Percentiles rank a stretch among this genome's conserved stretches.
Conservation (phyloP, 176 grass and related monocot genomes). For the Oryza coarctata region DNA sequence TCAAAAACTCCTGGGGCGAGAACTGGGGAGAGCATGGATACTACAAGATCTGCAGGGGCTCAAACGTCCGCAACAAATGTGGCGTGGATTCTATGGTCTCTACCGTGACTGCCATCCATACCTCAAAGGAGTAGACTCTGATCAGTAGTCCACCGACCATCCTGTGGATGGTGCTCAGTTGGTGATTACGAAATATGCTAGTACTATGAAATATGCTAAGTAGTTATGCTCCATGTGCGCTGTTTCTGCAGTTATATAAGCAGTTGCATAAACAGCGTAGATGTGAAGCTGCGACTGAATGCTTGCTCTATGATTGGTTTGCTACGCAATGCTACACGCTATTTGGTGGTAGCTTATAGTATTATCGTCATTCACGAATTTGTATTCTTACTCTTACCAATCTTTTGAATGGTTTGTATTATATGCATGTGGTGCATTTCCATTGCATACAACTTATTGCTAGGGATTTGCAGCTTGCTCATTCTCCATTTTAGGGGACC, state of each 20-base stretch:
- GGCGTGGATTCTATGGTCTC: conserved; percentile 84
- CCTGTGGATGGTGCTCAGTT: not conserved
- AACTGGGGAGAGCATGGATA: conserved; percentile 83
- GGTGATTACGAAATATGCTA: conserved; percentile 17
- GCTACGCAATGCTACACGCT: conserved; percentile 34
- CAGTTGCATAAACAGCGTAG: conserved; percentile 28
- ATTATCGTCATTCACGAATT: not conserved
- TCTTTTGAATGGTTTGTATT: conserved; percentile 39
- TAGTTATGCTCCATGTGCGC: conserved; percentile 39
- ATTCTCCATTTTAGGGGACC: not conserved
- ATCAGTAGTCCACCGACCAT: conserved; percentile 8
- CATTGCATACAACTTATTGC: not conserved
- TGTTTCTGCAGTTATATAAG: conserved; percentile 17
- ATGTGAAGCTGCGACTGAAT: conserved; percentile 39
- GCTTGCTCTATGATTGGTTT: conserved; percentile 30
- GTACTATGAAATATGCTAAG: not conserved
- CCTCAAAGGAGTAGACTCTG: conserved; percentile 37
- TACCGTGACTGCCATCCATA: conserved; percentile 48
- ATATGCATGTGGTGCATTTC: conserved; percentile 9
- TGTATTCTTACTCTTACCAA: not conserved
- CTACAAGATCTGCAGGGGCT: conserved; percentile 89
- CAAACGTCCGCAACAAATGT: conserved; percentile 67
- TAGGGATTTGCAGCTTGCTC: not conserved
- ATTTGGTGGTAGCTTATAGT: conserved; percentile 43
- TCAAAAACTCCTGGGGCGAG: conserved; percentile 91